Evolutionary conservation across 108 stramenopile species (phyloP), one percentile per base, ranked within the genome.

Genomic region (Nitzschia sp.): DNA sequence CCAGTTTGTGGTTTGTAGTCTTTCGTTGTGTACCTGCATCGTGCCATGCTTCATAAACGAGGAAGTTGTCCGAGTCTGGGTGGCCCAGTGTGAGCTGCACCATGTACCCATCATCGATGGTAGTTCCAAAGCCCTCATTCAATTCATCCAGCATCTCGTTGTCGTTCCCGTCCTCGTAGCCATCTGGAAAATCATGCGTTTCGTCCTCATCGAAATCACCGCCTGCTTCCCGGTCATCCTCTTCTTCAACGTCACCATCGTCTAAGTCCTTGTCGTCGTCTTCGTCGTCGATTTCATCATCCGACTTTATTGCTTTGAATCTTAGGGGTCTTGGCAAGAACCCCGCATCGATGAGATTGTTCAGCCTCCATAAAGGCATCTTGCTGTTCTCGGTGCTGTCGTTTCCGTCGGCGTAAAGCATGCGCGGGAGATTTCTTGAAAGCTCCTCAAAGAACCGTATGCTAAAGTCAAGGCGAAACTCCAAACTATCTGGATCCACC

Each of bases 381-480:
- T 51, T 17, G 13, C 49, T 9, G 49, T 51, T 19, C n/a, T 19
- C 49, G 17, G 49, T 19, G 4, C 4, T 4, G 5, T 51, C 49
- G 17, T 19, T 23, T 19, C 49, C 11, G 21, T 9, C 21, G 5
- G 17, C 13, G 21, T 51, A 19, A 4, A 8, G 11, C 17, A 19
- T 19, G 19, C 11, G 49, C 21, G 49, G 49, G 8, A 19, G 5
- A 19, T 9, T 19, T 45, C 54, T 38, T 29, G 34, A 33, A 46
- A 57, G n/a, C n/a, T 33, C 54, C 25, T 67, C 34, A 58, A 94
- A 94, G 47, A 89, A 94, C 0, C 33, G 74, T 11, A 88, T 45
- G 24, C 78, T 74, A 74, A 94, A 90, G 26, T 71, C 77, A 2
- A 88, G 69, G 58, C 88, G 79, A 58, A 93, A 85, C n/a, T 82